Evolutionary conservation across 495 filamentous ascomycete species (phyloP).

Genomic region (Neurospora africana): DNA sequence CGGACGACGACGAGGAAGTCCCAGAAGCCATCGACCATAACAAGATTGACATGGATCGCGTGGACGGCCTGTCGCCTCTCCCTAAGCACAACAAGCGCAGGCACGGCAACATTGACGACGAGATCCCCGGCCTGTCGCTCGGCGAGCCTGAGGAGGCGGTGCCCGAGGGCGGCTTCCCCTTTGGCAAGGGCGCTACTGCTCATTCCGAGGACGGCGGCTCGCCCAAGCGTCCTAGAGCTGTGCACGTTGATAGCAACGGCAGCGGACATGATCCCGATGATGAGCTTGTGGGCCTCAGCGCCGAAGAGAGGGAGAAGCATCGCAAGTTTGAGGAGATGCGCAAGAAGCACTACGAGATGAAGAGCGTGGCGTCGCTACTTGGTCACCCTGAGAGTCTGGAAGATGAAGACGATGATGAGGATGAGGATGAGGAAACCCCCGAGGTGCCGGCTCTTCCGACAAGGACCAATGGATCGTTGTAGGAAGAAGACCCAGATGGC

Average conservation of each 20-base stretch:
- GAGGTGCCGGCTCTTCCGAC: slow-evolving; percentile 25
- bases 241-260: slow-evolving; percentile 55
- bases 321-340: slow-evolving; percentile 78
- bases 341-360: slow-evolving; percentile 98
- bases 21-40: slow-evolving; percentile 23
- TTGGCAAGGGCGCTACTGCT: background rate
- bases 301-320: slow-evolving; percentile 83
- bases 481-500: background rate
- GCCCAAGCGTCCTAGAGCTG: slow-evolving; percentile 40
- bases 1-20: slow-evolving; percentile 65
- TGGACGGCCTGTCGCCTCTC: slow-evolving; percentile 23
- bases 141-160: slow-evolving; percentile 83
- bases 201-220: background rate
- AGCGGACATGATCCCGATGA: slow-evolving; percentile 43
- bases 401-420: slow-evolving; percentile 19
- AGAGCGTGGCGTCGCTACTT: slow-evolving; percentile 78
- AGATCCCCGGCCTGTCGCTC: slow-evolving; percentile 85
- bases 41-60: slow-evolving; percentile 24
- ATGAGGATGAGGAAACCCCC: slow-evolving; percentile 2
- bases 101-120: slow-evolving; percentile 35
- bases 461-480: slow-evolving; percentile 16
- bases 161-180: slow-evolving; percentile 32
- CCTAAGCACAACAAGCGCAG: slow-evolving; percentile 2
- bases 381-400: slow-evolving; percentile 52
- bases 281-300: slow-evolving; percentile 47